Base-by-base conservation (phyloP, 2,329 filamentous ascomycete genomes). In the Aureobasidium sp. region DNA sequence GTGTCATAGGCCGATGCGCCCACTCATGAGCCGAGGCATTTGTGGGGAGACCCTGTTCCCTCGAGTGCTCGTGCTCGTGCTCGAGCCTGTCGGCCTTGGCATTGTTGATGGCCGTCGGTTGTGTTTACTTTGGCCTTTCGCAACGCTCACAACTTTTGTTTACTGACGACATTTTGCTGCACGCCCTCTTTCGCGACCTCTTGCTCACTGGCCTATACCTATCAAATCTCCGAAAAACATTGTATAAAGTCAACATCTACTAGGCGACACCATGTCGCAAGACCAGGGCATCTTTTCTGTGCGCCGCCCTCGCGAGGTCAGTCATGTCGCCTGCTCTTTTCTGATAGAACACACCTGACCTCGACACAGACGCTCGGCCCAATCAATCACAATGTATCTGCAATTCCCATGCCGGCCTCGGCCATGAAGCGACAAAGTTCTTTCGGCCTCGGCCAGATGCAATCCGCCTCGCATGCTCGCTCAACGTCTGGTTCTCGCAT, bases 341-440 rank as follows among this genome's bases (percentile, higher is more conserved):
- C 14, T 16, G 9, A 2, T 21, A 21, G 6, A 29, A 60, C 39
- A n/a, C 44, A 16, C 25, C 57, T 58, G 39, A 57, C 49, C 32
- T 29, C 8, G 36, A 53, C 34, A 65, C 74, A 95, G 91, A 97
- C 94, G 59, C 84, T 97, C 63, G 92, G 88, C 66, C 87, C 86
- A 67, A 85, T 96, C 71, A 93, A 85, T 73, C 85, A 87, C 74
- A 93, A 91, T 66, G 69, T 70, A 74, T 89, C 89, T 25, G 85
- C 85, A 27, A 90, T 99, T 65, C 94, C 94, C 25, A 91, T 96
- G 77, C 93, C 94, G 9, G 83, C 89, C 32, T 97, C 93, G 44
- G 90, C 91, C 44, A 88, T 99, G 82, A 99, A 99, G 79, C 90
- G 94, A 74, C 89, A 90, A 34, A 94, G 86, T 71, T 92, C 91